These are phyloP conservation scores for Pythium scleroteichum DNA, from an alignment of 352 stramenopile species.

Conservation along the genomic window DNA sequence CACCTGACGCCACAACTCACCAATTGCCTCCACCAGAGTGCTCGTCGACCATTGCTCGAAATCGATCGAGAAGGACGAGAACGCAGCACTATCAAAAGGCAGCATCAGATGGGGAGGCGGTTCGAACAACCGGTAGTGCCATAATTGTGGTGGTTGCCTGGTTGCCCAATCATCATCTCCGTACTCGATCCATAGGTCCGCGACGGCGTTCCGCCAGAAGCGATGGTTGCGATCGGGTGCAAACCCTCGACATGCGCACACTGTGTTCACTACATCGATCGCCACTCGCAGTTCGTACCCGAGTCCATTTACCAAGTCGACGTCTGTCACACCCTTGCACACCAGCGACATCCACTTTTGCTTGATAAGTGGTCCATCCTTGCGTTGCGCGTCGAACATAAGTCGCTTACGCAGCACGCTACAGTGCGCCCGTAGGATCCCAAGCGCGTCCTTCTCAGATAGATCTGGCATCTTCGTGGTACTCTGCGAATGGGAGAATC, in stretches of 20 bases:
- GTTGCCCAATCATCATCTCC: not conserved
- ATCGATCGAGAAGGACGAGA: not conserved
- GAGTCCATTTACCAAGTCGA: not conserved
- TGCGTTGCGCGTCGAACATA: not conserved
- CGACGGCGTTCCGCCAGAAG: slow-evolving; percentile 1
- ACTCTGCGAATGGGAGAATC: too few relatives aligned
- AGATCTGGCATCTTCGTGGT: too few relatives aligned
- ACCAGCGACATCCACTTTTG: slow-evolving; percentile 4
- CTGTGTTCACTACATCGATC: slow-evolving; percentile 6
- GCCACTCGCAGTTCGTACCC: slow-evolving; percentile 5
- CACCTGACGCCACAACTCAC: not conserved
- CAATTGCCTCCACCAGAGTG: not conserved
- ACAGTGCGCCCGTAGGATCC: too few relatives aligned
- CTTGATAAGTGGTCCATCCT: not conserved
- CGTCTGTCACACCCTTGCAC: not conserved
- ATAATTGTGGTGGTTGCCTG: too few relatives aligned
- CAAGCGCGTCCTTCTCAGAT: too few relatives aligned
- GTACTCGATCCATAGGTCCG: not conserved
- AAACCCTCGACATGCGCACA: slow-evolving; percentile 4
- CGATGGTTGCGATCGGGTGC: not conserved
- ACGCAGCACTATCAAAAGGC: not conserved
- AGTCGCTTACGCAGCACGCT: too few relatives aligned
- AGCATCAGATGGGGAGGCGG: not conserved
- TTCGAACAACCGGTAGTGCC: too few relatives aligned
- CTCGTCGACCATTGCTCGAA: not conserved